Conservation (phyloP, 306 rosid genomes). For the Rosa chinensis region DNA sequence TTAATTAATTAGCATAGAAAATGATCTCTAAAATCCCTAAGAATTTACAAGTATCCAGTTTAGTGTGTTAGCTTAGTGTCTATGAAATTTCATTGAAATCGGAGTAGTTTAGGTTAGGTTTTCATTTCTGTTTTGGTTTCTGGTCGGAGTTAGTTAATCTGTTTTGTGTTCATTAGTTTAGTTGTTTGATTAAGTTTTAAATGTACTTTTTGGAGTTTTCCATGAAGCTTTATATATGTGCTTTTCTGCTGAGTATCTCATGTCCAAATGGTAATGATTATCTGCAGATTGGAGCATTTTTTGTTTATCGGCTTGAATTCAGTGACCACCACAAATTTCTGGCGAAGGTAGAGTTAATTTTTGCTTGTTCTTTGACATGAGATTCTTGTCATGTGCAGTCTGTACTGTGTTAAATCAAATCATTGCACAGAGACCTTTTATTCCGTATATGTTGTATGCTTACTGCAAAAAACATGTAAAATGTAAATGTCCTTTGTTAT, state of each 20-base stretch:
- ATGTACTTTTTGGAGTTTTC: constrained; percentile 13
- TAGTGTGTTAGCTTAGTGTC: no score
- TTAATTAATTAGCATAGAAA: no score
- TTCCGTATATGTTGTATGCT: neutral
- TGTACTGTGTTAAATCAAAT: neutral
- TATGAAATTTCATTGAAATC: no score
- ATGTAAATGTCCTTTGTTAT: no score
- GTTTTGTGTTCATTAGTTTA: no score
- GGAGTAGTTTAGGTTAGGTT: no score
- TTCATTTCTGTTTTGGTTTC: no score
- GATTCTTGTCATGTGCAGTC: neutral
- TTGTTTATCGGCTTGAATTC: constrained; percentile 74
- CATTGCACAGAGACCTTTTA: neutral
- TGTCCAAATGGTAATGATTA: constrained; percentile 35
- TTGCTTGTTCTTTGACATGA: constrained; percentile 2
- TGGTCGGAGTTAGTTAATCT: no score
- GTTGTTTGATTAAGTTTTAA: neutral
- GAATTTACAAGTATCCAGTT: no score
- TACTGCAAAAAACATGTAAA: neutral
- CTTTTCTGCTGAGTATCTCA: neutral
- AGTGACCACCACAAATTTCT: constrained; percentile 77
- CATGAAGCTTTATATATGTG: constrained; percentile 9
- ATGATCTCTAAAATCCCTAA: no score
- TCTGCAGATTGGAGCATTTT: constrained; percentile 67
- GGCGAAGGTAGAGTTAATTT: constrained; percentile 41